These are phyloP conservation scores for Eucalyptus guilfoylei DNA, from an alignment of 345 rosid genomes.

Conservation along the genomic window DNA sequence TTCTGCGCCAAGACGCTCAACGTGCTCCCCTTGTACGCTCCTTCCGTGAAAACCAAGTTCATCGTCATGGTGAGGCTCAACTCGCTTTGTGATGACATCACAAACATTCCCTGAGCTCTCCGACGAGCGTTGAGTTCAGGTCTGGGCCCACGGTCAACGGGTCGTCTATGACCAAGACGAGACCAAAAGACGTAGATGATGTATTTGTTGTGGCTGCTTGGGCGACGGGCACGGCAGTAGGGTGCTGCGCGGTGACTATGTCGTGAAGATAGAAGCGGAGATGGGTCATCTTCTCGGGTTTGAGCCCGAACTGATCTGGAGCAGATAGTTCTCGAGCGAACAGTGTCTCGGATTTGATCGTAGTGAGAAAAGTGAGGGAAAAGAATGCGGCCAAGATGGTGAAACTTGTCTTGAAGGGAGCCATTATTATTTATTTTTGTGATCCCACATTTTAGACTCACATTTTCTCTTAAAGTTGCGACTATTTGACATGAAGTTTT, in stretches of 20 bases:
- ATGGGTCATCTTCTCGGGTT: constrained; percentile 19
- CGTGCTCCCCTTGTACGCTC: constrained; percentile 16
- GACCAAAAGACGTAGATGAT: neutral
- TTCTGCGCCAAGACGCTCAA: constrained; percentile 4
- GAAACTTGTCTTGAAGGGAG: neutral
- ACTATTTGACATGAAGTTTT: no score
- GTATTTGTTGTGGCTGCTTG: neutral
- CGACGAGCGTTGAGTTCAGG: constrained; percentile 1
- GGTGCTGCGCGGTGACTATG: constrained; percentile 2
- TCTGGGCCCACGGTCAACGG: constrained; percentile 4
- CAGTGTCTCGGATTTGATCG: neutral
- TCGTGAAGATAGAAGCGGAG: constrained; percentile 30
- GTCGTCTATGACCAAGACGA: neutral
- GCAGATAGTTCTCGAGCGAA: neutral
- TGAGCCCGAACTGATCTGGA: neutral
- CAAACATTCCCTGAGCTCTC: constrained; percentile 10
- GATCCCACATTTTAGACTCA: no score
- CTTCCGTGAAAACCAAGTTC: constrained; percentile 6
- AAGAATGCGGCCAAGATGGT: neutral
- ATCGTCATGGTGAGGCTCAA: neutral
- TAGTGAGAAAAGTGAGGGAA: neutral
- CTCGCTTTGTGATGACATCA: neutral
- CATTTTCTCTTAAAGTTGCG: no score
- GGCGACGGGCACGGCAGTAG: constrained; percentile 11
- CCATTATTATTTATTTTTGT: no score